A percentile compares a stretch with the other conserved stretches of the same genome.
Evolutionary conservation across 78 protist species (phyloP).

Genomic region (Dictyostelium purpureum): DNA sequence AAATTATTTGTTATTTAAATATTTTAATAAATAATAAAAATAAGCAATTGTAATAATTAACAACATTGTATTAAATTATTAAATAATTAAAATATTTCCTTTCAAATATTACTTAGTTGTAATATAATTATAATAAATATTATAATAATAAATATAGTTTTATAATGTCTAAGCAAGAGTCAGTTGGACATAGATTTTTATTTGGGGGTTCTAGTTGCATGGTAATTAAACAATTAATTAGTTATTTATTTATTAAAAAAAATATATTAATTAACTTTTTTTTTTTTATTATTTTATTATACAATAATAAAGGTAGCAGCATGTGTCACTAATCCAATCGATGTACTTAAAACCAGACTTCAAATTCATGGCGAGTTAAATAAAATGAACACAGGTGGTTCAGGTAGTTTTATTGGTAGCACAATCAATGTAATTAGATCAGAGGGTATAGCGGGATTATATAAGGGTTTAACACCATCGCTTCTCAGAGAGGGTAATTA

Average conservation of each 20-base stretch:
- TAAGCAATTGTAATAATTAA: background rate
- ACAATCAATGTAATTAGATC: constrained; percentile 8
- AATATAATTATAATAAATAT: no score
- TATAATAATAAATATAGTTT: no score
- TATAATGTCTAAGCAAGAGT: constrained; percentile 4
- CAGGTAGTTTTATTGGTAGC: background rate
- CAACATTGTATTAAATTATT: no score
- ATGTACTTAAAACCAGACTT: constrained; percentile 72
- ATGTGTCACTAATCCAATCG: constrained; percentile 65
- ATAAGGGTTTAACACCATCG: constrained; percentile 70
- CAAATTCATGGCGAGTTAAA: constrained; percentile 78
- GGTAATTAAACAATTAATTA: constrained; percentile 1
- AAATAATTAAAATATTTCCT: no score
- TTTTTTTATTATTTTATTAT: background rate
- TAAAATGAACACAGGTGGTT: background rate
- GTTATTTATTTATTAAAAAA: background rate
- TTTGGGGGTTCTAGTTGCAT: constrained; percentile 17
- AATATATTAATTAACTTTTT: no score
- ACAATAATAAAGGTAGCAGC: constrained; percentile 21
- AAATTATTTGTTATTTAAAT: no score
- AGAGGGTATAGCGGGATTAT: constrained; percentile 52
- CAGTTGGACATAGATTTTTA: constrained; percentile 31
- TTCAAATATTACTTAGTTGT: no score
- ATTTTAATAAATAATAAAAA: no score
- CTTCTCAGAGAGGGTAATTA: constrained; percentile 54